Evolutionary conservation across 2,329 filamentous ascomycete species (phyloP), one percentile per base, ranked within the genome.

Genomic region (Phialocephala sp.): DNA sequence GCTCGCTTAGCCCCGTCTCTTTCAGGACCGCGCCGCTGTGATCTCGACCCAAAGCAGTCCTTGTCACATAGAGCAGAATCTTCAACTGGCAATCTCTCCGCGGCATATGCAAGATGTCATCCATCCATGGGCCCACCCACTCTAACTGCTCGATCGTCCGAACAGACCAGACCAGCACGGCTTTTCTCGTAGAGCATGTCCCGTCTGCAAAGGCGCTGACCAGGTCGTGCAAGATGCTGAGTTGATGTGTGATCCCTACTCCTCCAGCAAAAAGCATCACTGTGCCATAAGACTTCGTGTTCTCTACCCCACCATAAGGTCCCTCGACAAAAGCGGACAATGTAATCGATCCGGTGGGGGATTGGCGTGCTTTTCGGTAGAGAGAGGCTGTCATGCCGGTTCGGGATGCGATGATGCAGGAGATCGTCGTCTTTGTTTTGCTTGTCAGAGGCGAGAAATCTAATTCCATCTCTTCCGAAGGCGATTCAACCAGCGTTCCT

Each of bases 121-220:
- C 92, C 89, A 93, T 91, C 89, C 89, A 92, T 6, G 88, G 88
- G 32, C 89, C 85, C 73, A 92, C 91, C 90, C 90, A 93, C 77
- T 92, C 89, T 27, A 93, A 82, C 75, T 92, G 90, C 79, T 92
- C 90, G 71, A 89, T 88, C 74, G 85, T 89, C 72, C 91, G 89
- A 63, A 93, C 90, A 45, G 88, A 88, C 91, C 91, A 93, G 47
- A 92, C 86, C 24, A 93, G 82, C 4, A 91, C 81, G 57, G 93
- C 83, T 75, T 87, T 90, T 68, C 89, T 86, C 1, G 89, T 87
- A 0, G 89, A 87, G 8, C 89, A 87, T 0, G 87, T 91, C 65
- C 87, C 87, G 66, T 88, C 85, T 66, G 83, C 82, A 75, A 85
- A 90, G 56, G 89, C 89, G 12, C 82, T 79, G 32, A 93, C 85